Base-by-base conservation (phyloP, 768 basidiomycete genomes). In the Mycena sanguinolenta region DNA sequence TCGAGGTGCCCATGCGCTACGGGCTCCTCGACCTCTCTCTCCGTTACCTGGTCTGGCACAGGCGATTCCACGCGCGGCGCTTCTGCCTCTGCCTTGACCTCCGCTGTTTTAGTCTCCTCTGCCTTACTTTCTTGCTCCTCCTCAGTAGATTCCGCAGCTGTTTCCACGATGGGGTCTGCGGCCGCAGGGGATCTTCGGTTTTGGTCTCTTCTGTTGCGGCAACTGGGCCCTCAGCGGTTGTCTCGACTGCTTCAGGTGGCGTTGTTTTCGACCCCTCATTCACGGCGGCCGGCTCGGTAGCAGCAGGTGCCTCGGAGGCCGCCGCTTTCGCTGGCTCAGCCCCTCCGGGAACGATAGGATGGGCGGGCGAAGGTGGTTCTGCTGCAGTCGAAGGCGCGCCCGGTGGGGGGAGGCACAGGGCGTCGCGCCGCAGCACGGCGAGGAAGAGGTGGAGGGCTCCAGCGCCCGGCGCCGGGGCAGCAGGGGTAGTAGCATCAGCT, bases 371-470 rank as follows among this genome's bases (percentile, higher is more conserved):
- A 58, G 67, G 60, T 2, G 30, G 61, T 19, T 57, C 52, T 12
- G 70, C 39, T 39, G 39, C 32, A 34, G 32, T 34, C 6, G 32
- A 34, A 34, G 4, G 32, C 6, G 32, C 39, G 13, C 39, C 39
- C 16, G 32, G 69, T 39, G 69, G 66, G 21, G n/a, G 68, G 66
- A 19, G 65, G 75, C 61, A 77, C 75, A 30, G 74, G 71, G 14
- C 84, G 81, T 16, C 92, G 84, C 1, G 86, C 88, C 57, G 90
- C 86, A 0, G 92, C 92, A 53, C 92, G 83, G 49, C 90, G 84
- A 0, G 92, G 92, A 27, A 94, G 78, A 2, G 92, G 92, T 0
- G 92, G 92, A 8, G 86, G 85, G 79, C 75, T 23, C 72, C 66
- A 13, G 73, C 63, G 8, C 34, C 70, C 1, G 61, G 25, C 25